Conservation (phyloP, 1,139 yeast species). For the Hyphopichia khmerensis region DNA sequence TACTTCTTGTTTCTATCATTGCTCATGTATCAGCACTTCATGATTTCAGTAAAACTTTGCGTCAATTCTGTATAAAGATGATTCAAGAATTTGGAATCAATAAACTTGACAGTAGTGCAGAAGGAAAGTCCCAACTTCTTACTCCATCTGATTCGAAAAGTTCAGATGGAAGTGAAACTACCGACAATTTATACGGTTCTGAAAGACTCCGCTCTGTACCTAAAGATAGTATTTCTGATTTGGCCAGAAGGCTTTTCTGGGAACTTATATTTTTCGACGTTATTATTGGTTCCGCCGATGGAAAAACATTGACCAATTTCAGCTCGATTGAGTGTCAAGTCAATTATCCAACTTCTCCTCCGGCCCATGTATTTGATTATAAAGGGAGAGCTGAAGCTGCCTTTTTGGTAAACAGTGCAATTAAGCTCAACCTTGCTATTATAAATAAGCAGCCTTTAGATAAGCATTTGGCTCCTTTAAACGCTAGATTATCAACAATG, state of each 20-base stretch:
- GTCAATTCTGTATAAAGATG: slow-evolving; percentile 38
- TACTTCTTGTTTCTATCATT: slow-evolving; percentile 36
- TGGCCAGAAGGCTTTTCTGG: slow-evolving; percentile 47
- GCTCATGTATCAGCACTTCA: slow-evolving; percentile 50
- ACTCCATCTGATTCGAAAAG: neutral
- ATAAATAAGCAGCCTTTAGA: slow-evolving; percentile 35
- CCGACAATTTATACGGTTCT: slow-evolving; percentile 9
- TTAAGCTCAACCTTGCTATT: slow-evolving; percentile 43
- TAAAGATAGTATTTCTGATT: slow-evolving; percentile 21
- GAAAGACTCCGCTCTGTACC: slow-evolving; percentile 16
- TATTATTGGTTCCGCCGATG: slow-evolving; percentile 52
- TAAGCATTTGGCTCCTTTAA: slow-evolving; percentile 29
- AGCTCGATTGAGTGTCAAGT: slow-evolving; percentile 29
- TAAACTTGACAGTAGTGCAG: slow-evolving; percentile 24
- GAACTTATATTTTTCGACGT: slow-evolving; percentile 50
- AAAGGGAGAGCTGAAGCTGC: slow-evolving; percentile 48
- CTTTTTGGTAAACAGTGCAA: slow-evolving; percentile 46
- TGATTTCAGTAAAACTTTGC: slow-evolving; percentile 35
- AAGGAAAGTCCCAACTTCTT: neutral
- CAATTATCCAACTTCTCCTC: slow-evolving; percentile 34
- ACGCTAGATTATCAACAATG: slow-evolving; percentile 49
- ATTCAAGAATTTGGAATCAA: slow-evolving; percentile 34
- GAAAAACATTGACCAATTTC: slow-evolving; percentile 41
- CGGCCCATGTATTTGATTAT: slow-evolving; percentile 38
- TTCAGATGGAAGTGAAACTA: neutral